Evolutionary conservation across 305 asterid genomes (phyloP), one percentile per base, ranked within the genome.

Genomic region (Fraxinus latifolia): DNA sequence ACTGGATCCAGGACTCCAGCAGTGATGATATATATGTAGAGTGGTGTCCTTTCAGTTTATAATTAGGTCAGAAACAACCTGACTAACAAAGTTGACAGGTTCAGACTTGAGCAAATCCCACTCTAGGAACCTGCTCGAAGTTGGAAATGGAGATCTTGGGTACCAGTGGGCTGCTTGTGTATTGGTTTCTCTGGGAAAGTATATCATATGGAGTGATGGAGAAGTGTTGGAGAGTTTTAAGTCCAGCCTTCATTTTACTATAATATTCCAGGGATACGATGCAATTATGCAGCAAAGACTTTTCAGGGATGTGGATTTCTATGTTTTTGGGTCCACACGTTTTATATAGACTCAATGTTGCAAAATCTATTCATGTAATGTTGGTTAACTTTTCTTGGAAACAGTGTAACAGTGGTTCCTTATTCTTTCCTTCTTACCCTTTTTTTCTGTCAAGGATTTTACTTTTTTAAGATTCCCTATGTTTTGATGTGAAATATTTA

Each of bases 1-100:
- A 34, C 60, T 86, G 76, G 92, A 85, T 71, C 29, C 87, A 23
- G 90, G 86, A 79, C 55, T 81, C 70, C 87, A 67, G 78, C 87
- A 85, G 82, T 88, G 85, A 87, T 83, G 71, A 65, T 65, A 8
- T 12, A 9, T 4, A 9, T 23, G 73, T 25, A 25, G 36, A 9
- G 36, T 23, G 17, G 73, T 25, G 33, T 65, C 34, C 17, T 23
- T 65, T 65, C 34, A 65, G 34, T 65, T 25, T 65, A 65, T 25
- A 25, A 8, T 14, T 25, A 65, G 73, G 68, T 25, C 33, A 65
- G 73, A 23, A 65, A 65, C 73, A 70, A 31, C 25, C 75, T 31
- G 39, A 70, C 42, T 36, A 67, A 25, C 74, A 67, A 67, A 67
- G 74, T 23, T 67, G 34, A 25, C 17, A 27, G 74, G 34, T 21